A percentile compares a stretch with the other conserved stretches of the same genome.
phyloP scores from a whole-genome alignment of 164 flowering plant genomes.

The Buxus sempervirens region DNA sequence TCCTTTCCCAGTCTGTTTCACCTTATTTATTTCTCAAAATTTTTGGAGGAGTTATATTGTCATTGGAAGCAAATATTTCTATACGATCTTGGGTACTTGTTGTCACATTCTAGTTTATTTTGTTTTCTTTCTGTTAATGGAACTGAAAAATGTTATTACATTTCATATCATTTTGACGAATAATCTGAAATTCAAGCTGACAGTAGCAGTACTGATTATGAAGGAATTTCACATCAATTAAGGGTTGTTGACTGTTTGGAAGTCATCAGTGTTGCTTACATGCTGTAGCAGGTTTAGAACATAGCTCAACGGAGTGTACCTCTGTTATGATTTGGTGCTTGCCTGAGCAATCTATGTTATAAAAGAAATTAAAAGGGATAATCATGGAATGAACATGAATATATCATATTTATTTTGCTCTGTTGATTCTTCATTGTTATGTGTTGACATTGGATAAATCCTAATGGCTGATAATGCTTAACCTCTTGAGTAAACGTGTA shows the following conservation, averaged over 20 bases:
- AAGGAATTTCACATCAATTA: background rate
- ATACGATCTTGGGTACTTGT: too few relatives aligned
- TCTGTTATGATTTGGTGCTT: background rate
- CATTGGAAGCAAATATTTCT: too few relatives aligned
- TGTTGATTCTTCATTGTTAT: background rate
- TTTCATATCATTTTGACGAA: background rate
- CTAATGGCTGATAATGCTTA: background rate
- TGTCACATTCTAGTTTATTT: too few relatives aligned
- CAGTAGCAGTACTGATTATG: background rate
- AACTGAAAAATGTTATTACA: too few relatives aligned
- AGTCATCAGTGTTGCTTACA: background rate
- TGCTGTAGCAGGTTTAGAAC: background rate
- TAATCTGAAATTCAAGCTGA: background rate
- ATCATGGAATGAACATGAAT: background rate
- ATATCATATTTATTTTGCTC: background rate
- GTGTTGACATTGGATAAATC: background rate
- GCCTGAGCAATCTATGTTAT: background rate
- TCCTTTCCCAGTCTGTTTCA: too few relatives aligned
- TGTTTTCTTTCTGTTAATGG: too few relatives aligned
- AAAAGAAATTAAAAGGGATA: background rate
- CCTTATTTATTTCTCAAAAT: too few relatives aligned
- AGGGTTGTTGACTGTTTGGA: background rate
- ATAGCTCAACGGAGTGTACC: background rate
- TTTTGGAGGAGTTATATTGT: too few relatives aligned
- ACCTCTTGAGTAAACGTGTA: background rate